These are phyloP conservation scores for Clavispora vitiphila DNA, from an alignment of 805 yeast genomes.

Conservation along the genomic window DNA sequence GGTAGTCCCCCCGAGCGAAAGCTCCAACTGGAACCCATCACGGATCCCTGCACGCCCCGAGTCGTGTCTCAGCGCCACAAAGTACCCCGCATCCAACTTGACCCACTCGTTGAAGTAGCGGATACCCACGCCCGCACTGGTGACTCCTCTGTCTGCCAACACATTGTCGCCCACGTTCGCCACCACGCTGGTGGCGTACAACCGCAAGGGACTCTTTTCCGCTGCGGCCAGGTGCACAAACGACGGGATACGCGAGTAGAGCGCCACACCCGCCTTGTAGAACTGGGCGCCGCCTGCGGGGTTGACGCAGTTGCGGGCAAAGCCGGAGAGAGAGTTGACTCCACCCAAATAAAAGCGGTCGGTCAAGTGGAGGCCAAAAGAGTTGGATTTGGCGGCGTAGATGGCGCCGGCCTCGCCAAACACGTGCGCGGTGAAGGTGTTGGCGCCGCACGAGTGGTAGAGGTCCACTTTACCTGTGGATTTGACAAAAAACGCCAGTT, in stretches of 20 bases:
- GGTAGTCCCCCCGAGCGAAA: conserved; percentile 32
- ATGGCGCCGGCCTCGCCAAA: conserved; percentile 54
- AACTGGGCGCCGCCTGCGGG: conserved; percentile 69
- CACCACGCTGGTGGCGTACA: conserved; percentile 61
- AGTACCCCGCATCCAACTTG: conserved; percentile 38
- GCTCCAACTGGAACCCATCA: conserved; percentile 35
- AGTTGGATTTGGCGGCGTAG: conserved; percentile 23
- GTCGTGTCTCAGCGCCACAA: conserved; percentile 22
- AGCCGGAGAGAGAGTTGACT: conserved; percentile 65
- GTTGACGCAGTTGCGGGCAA: conserved; percentile 62
- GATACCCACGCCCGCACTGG: conserved; percentile 33
- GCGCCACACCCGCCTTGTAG: conserved; percentile 50
- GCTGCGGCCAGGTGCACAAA: conserved; percentile 21
- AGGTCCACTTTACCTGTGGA: conserved; percentile 23
- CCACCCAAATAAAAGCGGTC: conserved; percentile 89
- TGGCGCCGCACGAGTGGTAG: conserved; percentile 40
- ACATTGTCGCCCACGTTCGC: conserved; percentile 49
- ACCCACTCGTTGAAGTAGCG: conserved; percentile 38
- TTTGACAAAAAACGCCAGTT: conserved; percentile 28
- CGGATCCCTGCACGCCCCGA: conserved; percentile 23
- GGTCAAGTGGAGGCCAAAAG: conserved; percentile 47
- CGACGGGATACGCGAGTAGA: conserved; percentile 57
- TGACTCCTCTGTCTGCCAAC: conserved; percentile 18
- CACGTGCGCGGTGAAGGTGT: conserved; percentile 45
- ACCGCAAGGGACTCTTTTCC: conserved; percentile 32